Conservation (phyloP, 371 early-diverging fungal species). For the Mucor plumbeus region DNA sequence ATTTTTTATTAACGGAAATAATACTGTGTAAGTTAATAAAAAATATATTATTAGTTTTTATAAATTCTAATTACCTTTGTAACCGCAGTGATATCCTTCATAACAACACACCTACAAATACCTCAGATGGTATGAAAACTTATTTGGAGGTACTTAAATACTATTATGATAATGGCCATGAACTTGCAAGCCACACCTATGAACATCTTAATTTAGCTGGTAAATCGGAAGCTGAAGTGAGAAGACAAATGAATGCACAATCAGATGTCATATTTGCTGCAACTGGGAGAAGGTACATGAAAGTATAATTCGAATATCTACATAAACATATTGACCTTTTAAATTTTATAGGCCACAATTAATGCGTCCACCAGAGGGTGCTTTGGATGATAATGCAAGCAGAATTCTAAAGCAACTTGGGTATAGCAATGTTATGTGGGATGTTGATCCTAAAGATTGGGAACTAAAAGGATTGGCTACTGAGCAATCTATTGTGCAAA, state of each 20-base stretch:
- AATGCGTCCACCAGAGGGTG: conserved; percentile 30
- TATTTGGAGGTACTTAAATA: conserved; percentile 26
- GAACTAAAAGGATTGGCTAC: conserved; percentile 2
- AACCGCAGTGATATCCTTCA: background rate
- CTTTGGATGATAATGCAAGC: conserved; percentile 18
- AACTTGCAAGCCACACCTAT: conserved; percentile 36
- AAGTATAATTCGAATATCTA: background rate
- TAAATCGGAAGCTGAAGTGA: conserved; percentile 12
- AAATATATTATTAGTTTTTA: too few relatives aligned
- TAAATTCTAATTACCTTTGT: background rate
- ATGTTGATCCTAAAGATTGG: conserved; percentile 30
- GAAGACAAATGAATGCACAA: conserved; percentile 22
- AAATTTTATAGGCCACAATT: background rate
- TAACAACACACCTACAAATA: background rate
- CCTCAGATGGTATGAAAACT: conserved; percentile 24
- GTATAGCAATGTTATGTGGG: conserved; percentile 26
- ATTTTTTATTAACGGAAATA: conserved; percentile 67
- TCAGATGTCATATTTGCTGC: conserved; percentile 26
- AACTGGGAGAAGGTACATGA: conserved; percentile 15
- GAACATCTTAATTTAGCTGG: conserved; percentile 17
- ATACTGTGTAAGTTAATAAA: conserved; percentile 31
- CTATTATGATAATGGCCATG: conserved; percentile 25
- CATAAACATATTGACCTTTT: background rate
- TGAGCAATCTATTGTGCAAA: conserved; percentile 4
- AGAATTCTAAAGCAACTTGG: conserved; percentile 15